Evolutionary conservation across 2,329 filamentous ascomycete species (phyloP).

Genomic region (Domatiomyces catenatus): DNA sequence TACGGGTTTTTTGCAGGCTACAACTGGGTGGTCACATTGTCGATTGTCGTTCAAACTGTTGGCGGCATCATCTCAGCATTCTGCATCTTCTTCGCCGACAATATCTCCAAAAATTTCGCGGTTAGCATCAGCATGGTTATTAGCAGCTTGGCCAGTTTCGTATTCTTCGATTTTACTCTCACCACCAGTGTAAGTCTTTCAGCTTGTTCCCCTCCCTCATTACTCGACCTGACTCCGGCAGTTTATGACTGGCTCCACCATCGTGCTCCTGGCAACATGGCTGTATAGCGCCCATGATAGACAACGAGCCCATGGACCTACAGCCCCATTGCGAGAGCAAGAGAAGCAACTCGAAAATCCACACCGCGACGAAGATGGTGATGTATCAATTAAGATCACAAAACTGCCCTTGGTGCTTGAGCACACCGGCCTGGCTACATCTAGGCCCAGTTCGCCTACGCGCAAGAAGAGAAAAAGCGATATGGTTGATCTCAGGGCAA

Average conservation of each 20-base stretch:
- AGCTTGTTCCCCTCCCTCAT: slow-evolving; percentile 1
- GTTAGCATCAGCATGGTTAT: slow-evolving; percentile 83
- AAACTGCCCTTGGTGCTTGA: slow-evolving; percentile 34
- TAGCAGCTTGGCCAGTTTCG: slow-evolving; percentile 70
- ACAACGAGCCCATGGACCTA: slow-evolving; percentile 37
- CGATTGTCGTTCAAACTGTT: slow-evolving; percentile 65
- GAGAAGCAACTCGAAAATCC: slow-evolving; percentile 20
- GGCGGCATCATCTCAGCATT: slow-evolving; percentile 74
- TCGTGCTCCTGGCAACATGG: slow-evolving; percentile 71
- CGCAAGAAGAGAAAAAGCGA: slow-evolving; percentile 22
- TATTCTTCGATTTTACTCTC: slow-evolving; percentile 67
- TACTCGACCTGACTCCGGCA: slow-evolving; percentile 23
- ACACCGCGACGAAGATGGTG: slow-evolving; percentile 33
- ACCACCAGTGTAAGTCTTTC: slow-evolving; percentile 49
- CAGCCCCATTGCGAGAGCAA: slow-evolving; percentile 25
- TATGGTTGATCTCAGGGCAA: slow-evolving; percentile 26
- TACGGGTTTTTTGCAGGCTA: slow-evolving; percentile 92
- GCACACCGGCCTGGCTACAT: slow-evolving; percentile 35
- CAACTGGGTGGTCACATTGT: slow-evolving; percentile 78
- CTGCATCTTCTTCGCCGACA: slow-evolving; percentile 69
- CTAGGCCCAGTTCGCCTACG: slow-evolving; percentile 33
- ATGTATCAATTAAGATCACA: slow-evolving; percentile 32
- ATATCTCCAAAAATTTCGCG: slow-evolving; percentile 86
- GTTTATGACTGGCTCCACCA: slow-evolving; percentile 66
- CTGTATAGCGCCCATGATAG: slow-evolving; percentile 51